These are phyloP conservation scores for Pythium oligandrum DNA, from an alignment of 352 stramenopile genomes.

Conservation along the genomic window DNA sequence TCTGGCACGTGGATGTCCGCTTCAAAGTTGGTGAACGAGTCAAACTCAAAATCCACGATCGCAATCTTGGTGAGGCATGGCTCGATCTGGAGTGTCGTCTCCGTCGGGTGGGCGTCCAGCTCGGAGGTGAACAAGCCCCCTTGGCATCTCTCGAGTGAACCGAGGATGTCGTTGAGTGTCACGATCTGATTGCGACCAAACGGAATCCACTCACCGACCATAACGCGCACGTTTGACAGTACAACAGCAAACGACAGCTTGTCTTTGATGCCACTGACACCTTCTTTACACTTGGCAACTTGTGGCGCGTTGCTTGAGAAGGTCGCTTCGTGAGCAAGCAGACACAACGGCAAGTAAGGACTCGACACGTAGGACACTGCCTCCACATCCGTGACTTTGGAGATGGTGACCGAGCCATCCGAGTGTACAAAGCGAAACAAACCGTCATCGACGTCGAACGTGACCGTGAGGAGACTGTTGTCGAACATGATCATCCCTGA, in stretches of 20 bases:
- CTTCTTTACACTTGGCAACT: conserved; percentile 81
- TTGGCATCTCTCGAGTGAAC: conserved; percentile 94
- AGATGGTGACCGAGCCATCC: conserved; percentile 86
- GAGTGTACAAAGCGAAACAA: conserved; percentile 85
- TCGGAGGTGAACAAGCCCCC: conserved; percentile 96
- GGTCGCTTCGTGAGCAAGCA: conserved; percentile 90
- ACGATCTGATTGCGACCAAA: conserved; percentile 98
- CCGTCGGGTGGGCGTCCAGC: conserved; percentile 82
- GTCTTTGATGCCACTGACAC: conserved; percentile 86
- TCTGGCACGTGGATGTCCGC: conserved; percentile 95
- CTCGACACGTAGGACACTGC: conserved; percentile 97
- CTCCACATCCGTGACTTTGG: conserved; percentile 94
- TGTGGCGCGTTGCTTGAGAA: conserved; percentile 95
- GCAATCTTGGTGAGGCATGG: conserved; percentile 95
- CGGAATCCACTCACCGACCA: conserved; percentile 97
- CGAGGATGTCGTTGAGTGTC: conserved; percentile 95
- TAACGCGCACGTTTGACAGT: conserved; percentile 94
- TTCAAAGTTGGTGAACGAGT: conserved; percentile 98
- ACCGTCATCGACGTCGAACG: conserved; percentile 85
- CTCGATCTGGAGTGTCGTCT: conserved; percentile 69
- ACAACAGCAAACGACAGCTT: conserved; percentile 95
- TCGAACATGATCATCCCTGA: conserved; percentile 90
- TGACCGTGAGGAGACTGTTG: conserved; percentile 89
- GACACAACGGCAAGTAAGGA: conserved; percentile 94
- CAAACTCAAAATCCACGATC: conserved; percentile 97